Evolutionary conservation across 768 basidiomycete genomes (phyloP), one percentile per base, ranked within the genome.

Genomic region (Hydnomerulius pinastri): DNA sequence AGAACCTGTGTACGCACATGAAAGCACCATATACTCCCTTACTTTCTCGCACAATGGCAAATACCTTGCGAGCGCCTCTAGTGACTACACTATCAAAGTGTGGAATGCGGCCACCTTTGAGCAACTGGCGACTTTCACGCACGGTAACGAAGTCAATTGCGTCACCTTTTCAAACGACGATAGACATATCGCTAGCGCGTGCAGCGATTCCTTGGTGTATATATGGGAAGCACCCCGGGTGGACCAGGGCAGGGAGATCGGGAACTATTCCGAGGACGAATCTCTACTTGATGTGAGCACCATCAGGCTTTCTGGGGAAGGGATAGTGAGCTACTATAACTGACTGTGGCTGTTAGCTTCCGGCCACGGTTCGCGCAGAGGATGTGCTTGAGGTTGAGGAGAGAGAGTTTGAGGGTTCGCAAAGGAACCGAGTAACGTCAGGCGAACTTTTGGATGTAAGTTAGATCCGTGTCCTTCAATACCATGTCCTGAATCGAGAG

Each of bases 181-280:
- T 45, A 48, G 64, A 48, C 57, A 56, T 44, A 42, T 68, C n/a
- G 66, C 68, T 17, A 69, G 67, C 6, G 65, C 62, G 20, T 67
- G 68, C 37, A 65, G 59, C 38, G 65, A 67, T 41, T 58, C 66
- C 35, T 28, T 43, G 12, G 29, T 71, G 35, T 66, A 68, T 42
- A 37, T 68, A 17, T 68, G 69, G 67, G 69, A 68, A 43, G 11
- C 58, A 21, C 63, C 63, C 9, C 61, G 64, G 42, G 48, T 64
- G 56, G 63, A 64, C 43, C 66, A 64, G 43, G 63, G 63, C 40
- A 54, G 66, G 8, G 63, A 37, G 49, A 66, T 64, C 25, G 62
- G 65, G 29, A 53, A 39, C 43, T 57, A 46, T 24, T 46, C 11
- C 36, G 63, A 64, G 29, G 61, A 58, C 27, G 48, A 40, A 46